Evolutionary conservation across 441 rosid species (phyloP).

Genomic region (Eutrema salsugineum): DNA sequence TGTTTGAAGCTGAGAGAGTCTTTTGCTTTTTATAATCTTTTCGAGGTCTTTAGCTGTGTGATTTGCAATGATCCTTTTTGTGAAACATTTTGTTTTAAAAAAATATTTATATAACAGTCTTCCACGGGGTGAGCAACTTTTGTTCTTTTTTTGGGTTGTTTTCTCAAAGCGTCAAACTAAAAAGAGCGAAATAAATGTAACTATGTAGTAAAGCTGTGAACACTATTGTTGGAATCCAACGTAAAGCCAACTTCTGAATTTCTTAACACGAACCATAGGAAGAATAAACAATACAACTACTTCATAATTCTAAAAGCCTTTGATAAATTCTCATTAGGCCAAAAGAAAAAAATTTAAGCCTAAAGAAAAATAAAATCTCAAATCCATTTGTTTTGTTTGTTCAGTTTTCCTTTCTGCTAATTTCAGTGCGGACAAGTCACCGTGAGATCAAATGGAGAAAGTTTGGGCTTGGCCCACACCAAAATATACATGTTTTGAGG

Average conservation of each 20-base stretch:
- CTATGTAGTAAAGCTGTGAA: not conserved
- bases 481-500: not conserved
- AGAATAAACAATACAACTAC: not conserved
- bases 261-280: not conserved
- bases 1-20: too few species aligned
- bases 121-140: not conserved
- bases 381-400: not conserved
- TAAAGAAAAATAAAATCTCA: not conserved
- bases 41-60: too few species aligned
- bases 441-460: not conserved
- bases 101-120: not conserved
- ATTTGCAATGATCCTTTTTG: too few species aligned
- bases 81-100: too few species aligned
- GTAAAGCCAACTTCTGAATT: not conserved
- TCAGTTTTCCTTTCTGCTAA: not conserved
- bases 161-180: too few species aligned
- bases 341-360: not conserved
- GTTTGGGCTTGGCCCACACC: not conserved
- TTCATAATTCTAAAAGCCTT: not conserved
- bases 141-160: too few species aligned
- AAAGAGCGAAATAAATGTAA: not conserved
- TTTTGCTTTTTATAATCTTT: too few species aligned
- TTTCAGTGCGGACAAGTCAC: not conserved
- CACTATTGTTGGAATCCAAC: not conserved
- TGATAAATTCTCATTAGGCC: not conserved